Base-by-base conservation (phyloP, 1,284 basidiomycete genomes). In the Amylostereum areolatum region DNA sequence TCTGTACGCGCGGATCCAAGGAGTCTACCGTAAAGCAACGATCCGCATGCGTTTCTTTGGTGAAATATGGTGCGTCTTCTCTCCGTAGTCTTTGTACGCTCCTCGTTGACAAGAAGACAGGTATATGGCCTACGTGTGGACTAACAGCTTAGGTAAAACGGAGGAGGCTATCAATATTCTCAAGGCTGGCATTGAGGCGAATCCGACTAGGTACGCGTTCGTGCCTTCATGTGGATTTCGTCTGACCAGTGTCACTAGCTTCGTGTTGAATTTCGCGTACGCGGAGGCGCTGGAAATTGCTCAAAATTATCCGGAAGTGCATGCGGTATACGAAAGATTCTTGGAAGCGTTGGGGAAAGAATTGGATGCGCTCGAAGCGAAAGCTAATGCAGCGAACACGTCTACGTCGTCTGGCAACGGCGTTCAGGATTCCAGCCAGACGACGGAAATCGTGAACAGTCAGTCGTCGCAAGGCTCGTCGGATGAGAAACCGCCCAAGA, bases 1-100 rank as follows among this genome's bases (percentile, higher is more conserved):
- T 4, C 66, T 96, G 33, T 75, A 85, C 45, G 74, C 74, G 18
- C 81, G 96, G 31, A 76, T 97, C 5, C 81, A 85, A 55, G 83
- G 85, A 43, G 91, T 93, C 2, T 93, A 97, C 66, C 78, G 85
- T 53, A 94, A 96, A 69, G 92, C 91, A 1, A 73, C 91, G 55
- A 84, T 92, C 58, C 76, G 87, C 53, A 92, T 98, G 89, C 79
- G 95, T 40, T 99, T 92, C 69, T 98, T 89, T 65, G 85, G 91
- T 4, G 97, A 99, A 65, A 85, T 98, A 44, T 97, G 94, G 95
- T 91, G 56, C 52, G 77, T 65, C 4, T 32, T 6, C 24, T 43
- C 33, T 42, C 43, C 27, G 12, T 25, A 49, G 6, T 30, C 40
- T 32, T 51, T 25, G 34, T 30, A 45, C n/a, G 27, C n/a, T 4